Evolutionary conservation across 192 early-diverging fungal species (phyloP).

Genomic region (Gamsiella multidivaricata): DNA sequence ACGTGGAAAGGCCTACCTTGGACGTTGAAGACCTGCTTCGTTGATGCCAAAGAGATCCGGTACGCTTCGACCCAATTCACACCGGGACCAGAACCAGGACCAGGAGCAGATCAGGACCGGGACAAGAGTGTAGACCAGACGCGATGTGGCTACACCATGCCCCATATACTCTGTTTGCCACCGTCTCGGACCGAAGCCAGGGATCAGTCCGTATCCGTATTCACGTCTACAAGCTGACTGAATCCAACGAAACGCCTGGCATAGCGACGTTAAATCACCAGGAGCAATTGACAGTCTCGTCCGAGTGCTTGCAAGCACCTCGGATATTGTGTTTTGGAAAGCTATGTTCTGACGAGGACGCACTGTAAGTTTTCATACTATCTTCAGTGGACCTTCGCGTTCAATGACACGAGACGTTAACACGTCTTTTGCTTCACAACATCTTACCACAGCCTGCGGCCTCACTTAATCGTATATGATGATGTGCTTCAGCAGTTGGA

Average conservation of each 20-base stretch:
- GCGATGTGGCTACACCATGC: conserved; percentile 31
- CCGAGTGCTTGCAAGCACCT: conserved; percentile 6
- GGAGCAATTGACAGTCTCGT: neutral
- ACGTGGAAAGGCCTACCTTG: too few species aligned
- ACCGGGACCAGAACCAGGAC: too few species aligned
- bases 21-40: too few species aligned
- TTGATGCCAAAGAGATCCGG: too few species aligned
- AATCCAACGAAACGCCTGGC: neutral
- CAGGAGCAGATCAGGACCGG: too few species aligned
- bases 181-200: neutral
- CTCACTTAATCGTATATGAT: conserved; percentile 29
- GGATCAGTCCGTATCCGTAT: neutral
- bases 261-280: conserved; percentile 14
- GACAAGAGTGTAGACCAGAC: too few species aligned
- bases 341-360: conserved; percentile 5
- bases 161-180: conserved; percentile 7
- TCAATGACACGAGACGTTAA: neutral
- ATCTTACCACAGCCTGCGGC: neutral
- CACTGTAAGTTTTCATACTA: neutral
- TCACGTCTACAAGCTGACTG: conserved; percentile 12
- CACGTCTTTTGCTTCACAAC: neutral
- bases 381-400: neutral
- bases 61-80: too few species aligned
- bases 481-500: conserved; percentile 12
- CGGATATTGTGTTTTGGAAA: conserved; percentile 12